Percentiles rank a stretch among this genome's conserved stretches.
Conservation (phyloP, 140 eudicot genomes). For the Senecio squalidus region DNA sequence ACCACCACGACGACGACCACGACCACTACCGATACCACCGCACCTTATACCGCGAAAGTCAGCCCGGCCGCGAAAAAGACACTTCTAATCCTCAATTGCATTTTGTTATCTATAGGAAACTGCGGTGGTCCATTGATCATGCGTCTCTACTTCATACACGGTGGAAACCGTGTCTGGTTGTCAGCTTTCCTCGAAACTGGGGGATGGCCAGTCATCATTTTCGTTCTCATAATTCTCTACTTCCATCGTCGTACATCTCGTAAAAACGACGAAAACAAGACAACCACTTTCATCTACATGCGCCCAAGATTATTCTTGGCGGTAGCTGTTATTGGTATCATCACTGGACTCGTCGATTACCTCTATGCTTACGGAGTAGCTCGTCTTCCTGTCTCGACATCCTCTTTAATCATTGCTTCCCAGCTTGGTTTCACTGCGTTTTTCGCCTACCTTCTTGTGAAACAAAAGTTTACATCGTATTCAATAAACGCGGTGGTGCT, state of each 20-base stretch:
- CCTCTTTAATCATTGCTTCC: slow-evolving; percentile 37
- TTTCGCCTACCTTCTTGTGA: slow-evolving; percentile 36
- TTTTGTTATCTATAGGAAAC: slow-evolving; percentile 38
- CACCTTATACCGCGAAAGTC: slow-evolving; percentile 17
- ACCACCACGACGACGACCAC: neutral
- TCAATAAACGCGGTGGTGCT: slow-evolving; percentile 40
- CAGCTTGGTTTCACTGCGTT: slow-evolving; percentile 53
- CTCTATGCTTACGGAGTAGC: slow-evolving; percentile 41
- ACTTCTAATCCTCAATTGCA: slow-evolving; percentile 31
- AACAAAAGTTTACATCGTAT: slow-evolving; percentile 39
- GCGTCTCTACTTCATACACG: slow-evolving; percentile 57
- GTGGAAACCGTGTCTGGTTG: slow-evolving; percentile 57
- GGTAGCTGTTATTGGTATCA: slow-evolving; percentile 23
- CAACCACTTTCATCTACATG: slow-evolving; percentile 29
- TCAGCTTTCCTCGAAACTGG: slow-evolving; percentile 33
- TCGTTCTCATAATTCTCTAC: slow-evolving; percentile 14
- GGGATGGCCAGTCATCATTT: slow-evolving; percentile 40
- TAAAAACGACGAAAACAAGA: too few species aligned
- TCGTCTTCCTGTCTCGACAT: slow-evolving; percentile 43
- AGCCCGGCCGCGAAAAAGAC: slow-evolving; percentile 24
- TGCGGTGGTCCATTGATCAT: slow-evolving; percentile 47
- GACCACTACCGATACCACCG: slow-evolving; percentile 10
- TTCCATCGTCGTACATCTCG: slow-evolving; percentile 5
- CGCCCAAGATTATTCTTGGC: slow-evolving; percentile 23
- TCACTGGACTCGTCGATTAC: slow-evolving; percentile 37